These are phyloP conservation scores for Pseudogymnoascus sp. DNA, from an alignment of 2,329 filamentous ascomycete genomes.

Conservation along the genomic window DNA sequence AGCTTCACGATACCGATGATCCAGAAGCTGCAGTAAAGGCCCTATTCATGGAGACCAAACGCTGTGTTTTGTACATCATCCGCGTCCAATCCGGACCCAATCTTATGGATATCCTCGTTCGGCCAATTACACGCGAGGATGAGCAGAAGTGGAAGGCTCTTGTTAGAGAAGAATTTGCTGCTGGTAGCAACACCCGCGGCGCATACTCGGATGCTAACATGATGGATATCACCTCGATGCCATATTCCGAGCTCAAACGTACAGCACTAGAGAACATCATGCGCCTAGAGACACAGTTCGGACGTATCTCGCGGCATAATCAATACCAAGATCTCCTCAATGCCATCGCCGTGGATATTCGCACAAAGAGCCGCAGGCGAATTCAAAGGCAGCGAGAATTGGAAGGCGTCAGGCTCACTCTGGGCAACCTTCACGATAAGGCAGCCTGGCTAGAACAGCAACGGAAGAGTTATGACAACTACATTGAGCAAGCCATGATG, in stretches of 20 bases:
- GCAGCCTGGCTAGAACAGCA: slow-evolving; percentile 90
- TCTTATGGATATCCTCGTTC: slow-evolving; percentile 91
- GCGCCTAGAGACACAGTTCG: slow-evolving; percentile 69
- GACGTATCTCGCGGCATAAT: slow-evolving; percentile 80
- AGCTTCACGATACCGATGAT: slow-evolving; percentile 84
- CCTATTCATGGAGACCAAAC: slow-evolving; percentile 96
- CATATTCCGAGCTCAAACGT: slow-evolving; percentile 86
- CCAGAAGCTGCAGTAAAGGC: slow-evolving; percentile 88
- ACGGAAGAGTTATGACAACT: slow-evolving; percentile 96
- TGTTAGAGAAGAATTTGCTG: slow-evolving; percentile 72
- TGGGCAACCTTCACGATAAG: slow-evolving; percentile 74
- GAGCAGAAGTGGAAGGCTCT: slow-evolving; percentile 81
- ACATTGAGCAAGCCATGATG: slow-evolving; percentile 97
- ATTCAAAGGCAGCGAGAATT: slow-evolving; percentile 88
- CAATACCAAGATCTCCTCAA: slow-evolving; percentile 98
- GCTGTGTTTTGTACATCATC: slow-evolving; percentile 95
- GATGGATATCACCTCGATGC: slow-evolving; percentile 82
- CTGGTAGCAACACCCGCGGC: slow-evolving; percentile 62
- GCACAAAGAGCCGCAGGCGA: slow-evolving; percentile 88
- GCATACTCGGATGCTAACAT: slow-evolving; percentile 89
- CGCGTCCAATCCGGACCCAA: slow-evolving; percentile 87
- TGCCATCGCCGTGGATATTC: slow-evolving; percentile 91
- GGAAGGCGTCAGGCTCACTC: slow-evolving; percentile 72
- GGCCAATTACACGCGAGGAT: slow-evolving; percentile 79
- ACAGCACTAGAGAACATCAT: slow-evolving; percentile 92